Evolutionary conservation across 2,329 filamentous ascomycete genomes (phyloP), one percentile per base, ranked within the genome.

Genomic region (Didymella segeticola): DNA sequence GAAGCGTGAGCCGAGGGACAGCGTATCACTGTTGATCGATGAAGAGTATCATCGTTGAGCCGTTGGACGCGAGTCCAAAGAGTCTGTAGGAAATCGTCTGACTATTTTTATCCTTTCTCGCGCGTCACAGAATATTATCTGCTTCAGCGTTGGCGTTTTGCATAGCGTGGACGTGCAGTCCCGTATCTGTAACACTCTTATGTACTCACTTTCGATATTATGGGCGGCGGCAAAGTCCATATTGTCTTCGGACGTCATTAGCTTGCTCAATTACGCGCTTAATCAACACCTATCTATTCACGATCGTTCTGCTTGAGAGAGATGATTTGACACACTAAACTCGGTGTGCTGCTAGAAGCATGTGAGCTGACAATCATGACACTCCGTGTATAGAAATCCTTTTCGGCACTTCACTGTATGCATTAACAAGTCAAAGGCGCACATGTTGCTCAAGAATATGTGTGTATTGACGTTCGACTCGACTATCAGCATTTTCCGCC

Each of bases 101-200:
- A 42, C 19, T 43, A 37, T 49, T 29, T n/a, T 17, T 43, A 37
- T 37, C 19, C 12, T 33, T 34, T 52, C 12, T 33, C 15, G 31
- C 29, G 25, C 38, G 4, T 43, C 5, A 25, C 10, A n/a, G 47
- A 26, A 45, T 26, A 9, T 5, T 41, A 14, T 41, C 17, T 38
- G 20, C 39, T 53, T 48, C 37, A 59, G 58, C 57, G 54, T 60
- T 30, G 58, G 61, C 58, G 58, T 60, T 48, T 56, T 61, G 58
- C 58, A 63, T 63, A 57, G 61, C 55, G 52, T 53, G 46, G 42
- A 43, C 31, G 29, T 7, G 8, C 23, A 17, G 30, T 37, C 29
- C 37, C 20, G 30, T 23, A 30, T 45, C 26, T 46, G 43, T 47
- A 47, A 23, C 11, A 34, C 12, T 34, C 6, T 46, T 39, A 17